phyloP scores from a whole-genome alignment of 108 stramenopile species.

The Fragilariopsis cylindrus region DNA sequence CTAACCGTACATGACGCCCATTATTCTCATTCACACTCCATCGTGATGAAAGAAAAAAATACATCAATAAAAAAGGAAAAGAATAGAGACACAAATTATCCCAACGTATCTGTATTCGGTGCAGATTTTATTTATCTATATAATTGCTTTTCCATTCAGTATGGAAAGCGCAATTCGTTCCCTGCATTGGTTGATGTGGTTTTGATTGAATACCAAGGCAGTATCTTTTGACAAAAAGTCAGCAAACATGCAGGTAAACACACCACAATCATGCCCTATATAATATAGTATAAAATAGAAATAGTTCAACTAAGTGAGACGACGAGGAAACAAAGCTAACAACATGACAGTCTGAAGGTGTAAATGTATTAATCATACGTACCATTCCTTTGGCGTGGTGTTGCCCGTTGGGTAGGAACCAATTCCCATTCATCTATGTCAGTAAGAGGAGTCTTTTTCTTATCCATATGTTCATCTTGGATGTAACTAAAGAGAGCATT shows the following conservation, averaged over 20 bases:
- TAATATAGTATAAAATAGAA: not conserved
- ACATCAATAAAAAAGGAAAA: no score
- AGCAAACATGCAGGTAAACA: conserved; percentile 90
- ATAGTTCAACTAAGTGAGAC: not conserved
- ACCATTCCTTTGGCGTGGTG: conserved; percentile 86
- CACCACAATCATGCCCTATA: conserved; percentile 86
- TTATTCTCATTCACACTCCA: no score
- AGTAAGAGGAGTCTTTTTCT: conserved; percentile 65
- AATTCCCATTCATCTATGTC: conserved; percentile 74
- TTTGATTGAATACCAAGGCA: conserved; percentile 71
- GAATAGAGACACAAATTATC: no score
- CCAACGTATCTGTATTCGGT: no score
- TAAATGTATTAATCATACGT: conserved; percentile 23
- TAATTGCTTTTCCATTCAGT: conserved; percentile 78
- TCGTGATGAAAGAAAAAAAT: no score
- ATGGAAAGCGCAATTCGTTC: conserved; percentile 85
- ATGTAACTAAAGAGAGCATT: conserved; percentile 72
- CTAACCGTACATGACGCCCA: no score
- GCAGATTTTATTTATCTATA: conserved; percentile 20
- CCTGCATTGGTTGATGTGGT: conserved; percentile 77
- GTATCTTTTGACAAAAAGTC: conserved; percentile 82
- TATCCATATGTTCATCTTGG: conserved; percentile 83
- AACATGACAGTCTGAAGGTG: no score
- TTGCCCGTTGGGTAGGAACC: conserved; percentile 53
- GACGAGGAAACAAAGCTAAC: conserved; percentile 7